A percentile compares a stretch with the other conserved stretches of the same genome.
Conservation (phyloP, 148 eudicot genomes). For the Rhododendron ferrugineum region DNA sequence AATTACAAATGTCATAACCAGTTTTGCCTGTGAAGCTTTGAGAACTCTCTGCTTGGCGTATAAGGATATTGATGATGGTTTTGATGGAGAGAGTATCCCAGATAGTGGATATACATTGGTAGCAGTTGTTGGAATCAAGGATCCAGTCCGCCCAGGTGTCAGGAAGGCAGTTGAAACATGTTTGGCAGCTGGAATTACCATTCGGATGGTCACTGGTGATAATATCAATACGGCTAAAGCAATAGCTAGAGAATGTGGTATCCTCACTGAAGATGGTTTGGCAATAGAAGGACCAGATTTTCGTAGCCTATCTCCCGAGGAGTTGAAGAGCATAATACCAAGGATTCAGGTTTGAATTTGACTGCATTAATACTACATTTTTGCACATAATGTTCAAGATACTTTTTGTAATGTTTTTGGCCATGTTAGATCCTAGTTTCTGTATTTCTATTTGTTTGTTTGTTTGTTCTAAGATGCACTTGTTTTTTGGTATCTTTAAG, state of each 20-base stretch:
- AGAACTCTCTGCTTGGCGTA: constrained; percentile 29
- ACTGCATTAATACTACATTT: neutral
- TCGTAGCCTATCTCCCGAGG: neutral
- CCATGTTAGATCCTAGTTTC: neutral
- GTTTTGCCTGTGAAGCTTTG: constrained; percentile 27
- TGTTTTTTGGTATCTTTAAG: neutral
- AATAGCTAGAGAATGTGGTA: constrained; percentile 35
- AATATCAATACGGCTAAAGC: constrained; percentile 35
- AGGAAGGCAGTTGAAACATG: constrained; percentile 27
- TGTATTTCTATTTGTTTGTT: neutral
- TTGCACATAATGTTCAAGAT: neutral
- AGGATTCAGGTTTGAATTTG: constrained; percentile 6
- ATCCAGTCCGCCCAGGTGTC: constrained; percentile 36
- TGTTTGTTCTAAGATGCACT: neutral
- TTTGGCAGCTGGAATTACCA: constrained; percentile 25
- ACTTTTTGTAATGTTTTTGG: neutral
- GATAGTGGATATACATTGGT: constrained; percentile 23
- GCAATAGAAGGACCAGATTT: constrained; percentile 9
- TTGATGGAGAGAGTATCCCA: constrained; percentile 17
- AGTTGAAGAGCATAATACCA: constrained; percentile 4
- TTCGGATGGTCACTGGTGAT: constrained; percentile 38
- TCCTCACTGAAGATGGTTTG: constrained; percentile 11
- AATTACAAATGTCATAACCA: constrained; percentile 10
- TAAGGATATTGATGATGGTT: constrained; percentile 20
- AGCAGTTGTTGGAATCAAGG: constrained; percentile 33